Conservation (phyloP, 2,329 filamentous ascomycete genomes). For the Pseudogymnoascus sp. region DNA sequence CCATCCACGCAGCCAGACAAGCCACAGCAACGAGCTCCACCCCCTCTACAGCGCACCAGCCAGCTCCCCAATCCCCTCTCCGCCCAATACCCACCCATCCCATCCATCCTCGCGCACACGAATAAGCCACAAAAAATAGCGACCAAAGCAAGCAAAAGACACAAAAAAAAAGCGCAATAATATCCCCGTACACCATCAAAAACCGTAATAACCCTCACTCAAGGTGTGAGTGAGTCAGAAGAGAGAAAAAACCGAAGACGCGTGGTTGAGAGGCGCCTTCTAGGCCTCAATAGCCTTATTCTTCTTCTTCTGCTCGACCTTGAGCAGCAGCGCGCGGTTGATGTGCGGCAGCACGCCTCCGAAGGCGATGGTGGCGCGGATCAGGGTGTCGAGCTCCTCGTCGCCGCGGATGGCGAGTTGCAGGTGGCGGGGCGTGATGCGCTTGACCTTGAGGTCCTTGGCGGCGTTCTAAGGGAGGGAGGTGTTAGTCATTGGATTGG, state of each 20-base stretch:
- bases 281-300: constrained; percentile 44
- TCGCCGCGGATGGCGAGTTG: constrained; percentile 98
- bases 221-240: background rate
- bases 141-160: background rate
- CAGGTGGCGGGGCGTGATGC: constrained; percentile 94
- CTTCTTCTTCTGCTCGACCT: constrained; percentile 98
- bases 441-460: constrained; percentile 99
- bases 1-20: background rate
- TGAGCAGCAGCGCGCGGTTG: constrained; percentile 91
- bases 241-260: background rate
- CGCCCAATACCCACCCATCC: background rate
- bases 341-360: constrained; percentile 98
- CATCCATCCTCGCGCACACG: background rate
- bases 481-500: background rate
- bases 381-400: constrained; percentile 95
- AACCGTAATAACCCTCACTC: constrained; percentile 4
- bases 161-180: background rate
- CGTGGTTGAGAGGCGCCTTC: constrained; percentile 15
- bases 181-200: constrained; percentile 6
- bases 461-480: constrained; percentile 65
- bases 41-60: background rate
- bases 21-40: background rate
- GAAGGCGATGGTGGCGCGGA: constrained; percentile 95
- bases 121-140: background rate
- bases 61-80: background rate